Conservation (phyloP, 2,329 filamentous ascomycete species). For the Stagonosporopsis cucurbitacearum region DNA sequence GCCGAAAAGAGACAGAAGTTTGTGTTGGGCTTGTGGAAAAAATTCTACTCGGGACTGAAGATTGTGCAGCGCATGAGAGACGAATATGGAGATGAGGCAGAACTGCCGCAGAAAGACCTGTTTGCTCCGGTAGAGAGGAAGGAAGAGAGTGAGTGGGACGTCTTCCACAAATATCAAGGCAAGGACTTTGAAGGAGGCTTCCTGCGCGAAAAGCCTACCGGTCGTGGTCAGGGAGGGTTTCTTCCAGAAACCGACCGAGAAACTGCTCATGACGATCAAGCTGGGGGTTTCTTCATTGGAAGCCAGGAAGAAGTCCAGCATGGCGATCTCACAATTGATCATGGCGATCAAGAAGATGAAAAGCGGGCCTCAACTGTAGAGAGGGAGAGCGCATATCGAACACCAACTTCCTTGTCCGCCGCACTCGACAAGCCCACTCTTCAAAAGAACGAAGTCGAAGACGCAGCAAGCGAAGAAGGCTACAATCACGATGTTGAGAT, state of each 20-base stretch:
- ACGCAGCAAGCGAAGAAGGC: background rate
- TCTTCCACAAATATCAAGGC: conserved; percentile 31
- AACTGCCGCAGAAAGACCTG: conserved; percentile 66
- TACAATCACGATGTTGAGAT: conserved; percentile 3
- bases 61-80: conserved; percentile 62
- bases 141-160: conserved; percentile 57
- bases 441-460: conserved; percentile 1
- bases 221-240: conserved; percentile 23
- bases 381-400: conserved; percentile 27
- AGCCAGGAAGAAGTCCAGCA: conserved; percentile 45
- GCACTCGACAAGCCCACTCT: conserved; percentile 30
- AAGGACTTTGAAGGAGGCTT: conserved; percentile 53
- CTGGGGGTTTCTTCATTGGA: conserved; percentile 46
- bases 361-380: conserved; percentile 15
- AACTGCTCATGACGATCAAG: conserved; percentile 31
- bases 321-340: conserved; percentile 42
- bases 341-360: conserved; percentile 29
- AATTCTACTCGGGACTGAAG: conserved; percentile 82
- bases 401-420: conserved; percentile 47
- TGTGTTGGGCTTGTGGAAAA: conserved; percentile 80
- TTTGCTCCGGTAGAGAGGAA: conserved; percentile 54
- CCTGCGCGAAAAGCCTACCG: conserved; percentile 39
- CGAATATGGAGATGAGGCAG: conserved; percentile 42
- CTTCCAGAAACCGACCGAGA: conserved; percentile 16
- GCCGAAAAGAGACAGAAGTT: conserved; percentile 80